These are phyloP conservation scores for Vaucheria bursata DNA, from an alignment of 352 stramenopile species.

Conservation along the genomic window DNA sequence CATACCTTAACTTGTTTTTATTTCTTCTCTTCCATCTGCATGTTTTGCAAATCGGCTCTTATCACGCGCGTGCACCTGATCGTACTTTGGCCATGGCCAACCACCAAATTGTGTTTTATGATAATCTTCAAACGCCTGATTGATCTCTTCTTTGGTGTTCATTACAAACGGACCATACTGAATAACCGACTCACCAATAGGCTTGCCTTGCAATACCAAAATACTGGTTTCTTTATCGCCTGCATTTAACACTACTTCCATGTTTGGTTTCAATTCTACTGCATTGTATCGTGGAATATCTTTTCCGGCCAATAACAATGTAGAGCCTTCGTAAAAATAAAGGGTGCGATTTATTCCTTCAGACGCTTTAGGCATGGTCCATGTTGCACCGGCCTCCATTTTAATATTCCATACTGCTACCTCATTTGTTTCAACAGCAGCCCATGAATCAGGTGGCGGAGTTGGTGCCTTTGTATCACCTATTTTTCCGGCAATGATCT, in stretches of 20 bases:
- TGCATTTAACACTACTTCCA: too few relatives aligned
- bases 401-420: constrained; percentile 33
- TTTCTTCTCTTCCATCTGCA: neutral
- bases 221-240: too few relatives aligned
- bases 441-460: constrained; percentile 42
- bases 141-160: constrained; percentile 62
- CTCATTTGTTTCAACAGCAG: constrained; percentile 16
- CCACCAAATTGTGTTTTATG: constrained; percentile 57
- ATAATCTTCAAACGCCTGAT: constrained; percentile 61
- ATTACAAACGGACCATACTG: constrained; percentile 69
- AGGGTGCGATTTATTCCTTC: constrained; percentile 31
- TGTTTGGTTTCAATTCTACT: neutral
- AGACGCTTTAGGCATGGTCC: constrained; percentile 9
- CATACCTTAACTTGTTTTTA: too few relatives aligned
- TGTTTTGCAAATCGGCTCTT: neutral
- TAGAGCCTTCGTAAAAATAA: constrained; percentile 42
- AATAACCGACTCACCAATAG: constrained; percentile 61
- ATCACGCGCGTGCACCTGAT: neutral
- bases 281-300: neutral
- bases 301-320: neutral
- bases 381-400: too few relatives aligned
- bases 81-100: constrained; percentile 56
- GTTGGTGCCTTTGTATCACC: too few relatives aligned
- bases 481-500: too few relatives aligned
- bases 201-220: constrained; percentile 57